Conservation (phyloP, 129 eudicot species). For the Silybum marianum region DNA sequence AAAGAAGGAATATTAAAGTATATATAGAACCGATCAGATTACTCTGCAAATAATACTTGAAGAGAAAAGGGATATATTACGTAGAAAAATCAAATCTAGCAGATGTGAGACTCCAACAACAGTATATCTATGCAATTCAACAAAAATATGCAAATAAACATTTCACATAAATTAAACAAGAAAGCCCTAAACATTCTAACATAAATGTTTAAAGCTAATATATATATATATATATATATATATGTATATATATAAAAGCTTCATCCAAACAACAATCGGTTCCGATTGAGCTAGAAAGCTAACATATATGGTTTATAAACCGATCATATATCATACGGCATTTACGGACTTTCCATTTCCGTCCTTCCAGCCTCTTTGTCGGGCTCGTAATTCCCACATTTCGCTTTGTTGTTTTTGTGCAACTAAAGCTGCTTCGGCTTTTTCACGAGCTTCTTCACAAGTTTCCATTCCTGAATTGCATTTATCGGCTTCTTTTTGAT, state of each 20-base stretch:
- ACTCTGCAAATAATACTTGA: background rate
- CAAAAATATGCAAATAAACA: conserved; percentile 6
- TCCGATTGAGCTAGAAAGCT: too few relatives aligned
- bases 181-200: conserved; percentile 27
- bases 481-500: conserved; percentile 97
- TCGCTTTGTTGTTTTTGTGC: conserved; percentile 72
- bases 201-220: background rate
- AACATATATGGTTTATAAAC: too few relatives aligned
- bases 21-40: too few relatives aligned
- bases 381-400: conserved; percentile 89
- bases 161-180: conserved; percentile 10
- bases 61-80: background rate
- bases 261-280: too few relatives aligned
- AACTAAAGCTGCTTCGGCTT: conserved; percentile 67
- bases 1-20: background rate
- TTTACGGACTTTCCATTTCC: conserved; percentile 40
- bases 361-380: conserved; percentile 89
- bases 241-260: too few relatives aligned
- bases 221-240: background rate
- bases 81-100: background rate
- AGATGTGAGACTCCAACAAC: background rate
- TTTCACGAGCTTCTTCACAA: conserved; percentile 96
- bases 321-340: conserved; percentile 14
- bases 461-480: conserved; percentile 99
- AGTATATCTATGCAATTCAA: background rate